A percentile compares a stretch with the other conserved stretches of the same genome.
These are phyloP conservation scores for Nitzschia palea DNA, from an alignment of 108 stramenopile species.

Conservation along the genomic window DNA sequence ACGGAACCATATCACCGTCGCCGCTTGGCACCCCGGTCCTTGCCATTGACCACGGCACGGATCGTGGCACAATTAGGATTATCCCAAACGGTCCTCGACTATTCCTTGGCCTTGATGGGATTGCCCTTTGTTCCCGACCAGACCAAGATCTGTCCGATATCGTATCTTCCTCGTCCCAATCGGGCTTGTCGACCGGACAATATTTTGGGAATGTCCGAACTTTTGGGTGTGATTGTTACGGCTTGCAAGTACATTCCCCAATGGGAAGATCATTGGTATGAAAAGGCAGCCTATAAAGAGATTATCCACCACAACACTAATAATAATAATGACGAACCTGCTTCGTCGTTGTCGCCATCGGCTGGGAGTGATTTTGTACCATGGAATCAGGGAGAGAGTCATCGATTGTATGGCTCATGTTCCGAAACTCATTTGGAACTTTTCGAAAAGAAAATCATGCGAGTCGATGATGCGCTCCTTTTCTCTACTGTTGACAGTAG, in stretches of 20 bases:
- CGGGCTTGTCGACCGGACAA: not conserved
- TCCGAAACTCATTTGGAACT: constrained; percentile 48
- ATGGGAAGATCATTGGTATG: constrained; percentile 45
- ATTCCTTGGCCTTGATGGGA: constrained; percentile 52
- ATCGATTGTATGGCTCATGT: constrained; percentile 5
- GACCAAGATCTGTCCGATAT: constrained; percentile 23
- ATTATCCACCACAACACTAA: not conserved
- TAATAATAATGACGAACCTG: not conserved
- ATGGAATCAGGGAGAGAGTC: not conserved
- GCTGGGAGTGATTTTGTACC: not conserved
- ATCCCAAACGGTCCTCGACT: constrained; percentile 50
- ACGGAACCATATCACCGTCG: constrained; percentile 8
- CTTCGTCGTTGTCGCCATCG: not conserved
- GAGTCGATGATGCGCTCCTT: not conserved
- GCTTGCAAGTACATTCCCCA: constrained; percentile 55
- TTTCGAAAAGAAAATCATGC: constrained; percentile 21
- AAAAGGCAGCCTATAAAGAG: not conserved
- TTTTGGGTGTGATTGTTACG: constrained; percentile 54
- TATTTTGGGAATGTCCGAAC: not conserved
- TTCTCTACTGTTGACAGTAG: too few species aligned
- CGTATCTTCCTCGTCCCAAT: not conserved
- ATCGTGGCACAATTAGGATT: constrained; percentile 58
- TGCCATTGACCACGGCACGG: constrained; percentile 44
- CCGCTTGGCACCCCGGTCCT: constrained; percentile 28
- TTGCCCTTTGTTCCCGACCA: not conserved